phyloP scores from a whole-genome alignment of 352 stramenopile species.

The Phytophthora agathidicida region DNA sequence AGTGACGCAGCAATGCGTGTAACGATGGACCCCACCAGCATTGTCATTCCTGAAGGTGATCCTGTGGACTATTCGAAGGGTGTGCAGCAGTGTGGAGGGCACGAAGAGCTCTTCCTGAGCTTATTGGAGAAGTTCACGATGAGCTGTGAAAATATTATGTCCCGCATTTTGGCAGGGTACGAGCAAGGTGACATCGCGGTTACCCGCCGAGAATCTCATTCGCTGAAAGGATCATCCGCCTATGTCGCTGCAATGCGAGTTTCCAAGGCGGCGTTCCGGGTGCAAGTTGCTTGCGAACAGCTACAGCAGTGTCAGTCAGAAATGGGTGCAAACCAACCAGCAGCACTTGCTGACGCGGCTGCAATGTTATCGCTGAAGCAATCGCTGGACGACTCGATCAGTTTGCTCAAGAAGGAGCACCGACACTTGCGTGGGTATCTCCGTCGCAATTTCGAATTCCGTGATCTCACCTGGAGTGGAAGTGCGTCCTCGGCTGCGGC shows the following conservation, averaged over 20 bases:
- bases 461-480: constrained; percentile 25
- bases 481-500: constrained; percentile 20
- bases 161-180: constrained; percentile 55
- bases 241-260: constrained; percentile 81
- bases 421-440: constrained; percentile 73
- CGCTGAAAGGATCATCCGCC: constrained; percentile 80
- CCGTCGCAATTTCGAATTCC: constrained; percentile 83
- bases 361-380: constrained; percentile 29
- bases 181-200: constrained; percentile 50
- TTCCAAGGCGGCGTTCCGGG: constrained; percentile 82
- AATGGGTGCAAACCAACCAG: constrained; percentile 19
- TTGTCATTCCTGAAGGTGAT: constrained; percentile 78
- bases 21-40: constrained; percentile 38
- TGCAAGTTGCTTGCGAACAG: constrained; percentile 78
- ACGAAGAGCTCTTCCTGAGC: constrained; percentile 80
- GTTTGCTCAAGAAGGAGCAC: constrained; percentile 67
- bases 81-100: constrained; percentile 79
- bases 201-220: constrained; percentile 75
- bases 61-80: constrained; percentile 81
- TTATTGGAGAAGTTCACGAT: constrained; percentile 80
- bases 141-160: constrained; percentile 67
- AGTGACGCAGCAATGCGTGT: constrained; percentile 28
- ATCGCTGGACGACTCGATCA: constrained; percentile 33
- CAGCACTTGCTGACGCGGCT: constrained; percentile 19
- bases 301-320: constrained; percentile 50